Evolutionary conservation across 495 filamentous ascomycete species (phyloP).

Genomic region (Geopyxis carbonaria): DNA sequence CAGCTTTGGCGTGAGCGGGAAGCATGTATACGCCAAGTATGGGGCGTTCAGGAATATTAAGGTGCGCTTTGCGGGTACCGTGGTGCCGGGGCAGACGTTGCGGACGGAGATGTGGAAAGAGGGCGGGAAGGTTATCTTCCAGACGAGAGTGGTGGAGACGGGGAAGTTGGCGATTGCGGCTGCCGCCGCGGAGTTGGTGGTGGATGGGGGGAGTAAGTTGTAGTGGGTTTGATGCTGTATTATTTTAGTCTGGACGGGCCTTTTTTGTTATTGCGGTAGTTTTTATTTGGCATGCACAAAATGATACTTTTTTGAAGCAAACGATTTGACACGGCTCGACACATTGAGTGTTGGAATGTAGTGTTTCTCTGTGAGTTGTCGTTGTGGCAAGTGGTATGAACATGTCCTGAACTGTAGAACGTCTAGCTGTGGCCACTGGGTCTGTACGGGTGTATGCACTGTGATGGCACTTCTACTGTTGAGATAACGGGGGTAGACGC

Average conservation of each 20-base stretch:
- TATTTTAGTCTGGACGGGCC: not conserved
- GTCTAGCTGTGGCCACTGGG: too few species aligned
- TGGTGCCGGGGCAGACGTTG: conserved; percentile 83
- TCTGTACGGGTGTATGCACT: too few species aligned
- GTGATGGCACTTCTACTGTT: too few species aligned
- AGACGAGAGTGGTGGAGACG: conserved; percentile 87
- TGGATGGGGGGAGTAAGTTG: conserved; percentile 28
- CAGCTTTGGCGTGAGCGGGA: conserved; percentile 82
- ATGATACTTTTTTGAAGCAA: too few species aligned
- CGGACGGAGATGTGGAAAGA: conserved; percentile 98
- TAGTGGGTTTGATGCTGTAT: not conserved
- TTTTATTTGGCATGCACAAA: too few species aligned
- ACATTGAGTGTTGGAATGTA: too few species aligned
- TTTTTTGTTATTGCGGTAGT: too few species aligned
- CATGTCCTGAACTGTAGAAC: too few species aligned
- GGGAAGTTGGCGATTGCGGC: conserved; percentile 82
- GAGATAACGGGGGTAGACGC: too few species aligned
- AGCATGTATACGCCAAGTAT: conserved; percentile 72
- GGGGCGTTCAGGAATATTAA: conserved; percentile 86
- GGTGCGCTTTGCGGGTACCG: conserved; percentile 85
- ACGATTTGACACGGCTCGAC: too few species aligned
- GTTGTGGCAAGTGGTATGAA: too few species aligned
- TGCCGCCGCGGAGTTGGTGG: conserved; percentile 68
- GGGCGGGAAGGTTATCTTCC: conserved; percentile 73
- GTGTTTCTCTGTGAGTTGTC: too few species aligned